Evolutionary conservation across 2,329 filamentous ascomycete species (phyloP), one percentile per base, ranked within the genome.

Genomic region (Tolypocladium sp.): DNA sequence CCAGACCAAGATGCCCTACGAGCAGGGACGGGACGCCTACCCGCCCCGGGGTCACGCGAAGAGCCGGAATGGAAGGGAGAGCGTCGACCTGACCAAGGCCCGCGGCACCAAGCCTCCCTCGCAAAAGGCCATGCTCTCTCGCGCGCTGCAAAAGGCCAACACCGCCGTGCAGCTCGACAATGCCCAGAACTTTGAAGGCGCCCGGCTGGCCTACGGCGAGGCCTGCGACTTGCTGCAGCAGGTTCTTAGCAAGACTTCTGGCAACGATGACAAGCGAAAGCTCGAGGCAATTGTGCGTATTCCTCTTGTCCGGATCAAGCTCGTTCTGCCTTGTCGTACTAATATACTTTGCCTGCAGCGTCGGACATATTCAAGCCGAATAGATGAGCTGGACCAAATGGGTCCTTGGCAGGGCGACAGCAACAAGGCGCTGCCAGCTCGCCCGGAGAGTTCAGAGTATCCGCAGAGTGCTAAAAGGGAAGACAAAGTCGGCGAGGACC

Each of bases 71-170:
- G 69, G 68, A 9, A 74, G 69, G 41, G 66, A 70, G 15, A 74
- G 72, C 58, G 62, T 60, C 40, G 73, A 76, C 25, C 54, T 62
- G 27, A 57, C 65, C 40, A 74, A 66, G 58, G 58, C 58, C 51
- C 68, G 69, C 12, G 59, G 62, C 20, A 46, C 61, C n/a, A 79
- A 79, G 62, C 75, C 75, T n/a, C 84, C 84, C 17, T 91, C 89
- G 1, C 89, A 97, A 71, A 97, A 97, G 77, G 90, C 88, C 13
- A 97, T 97, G 92, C 82, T 99, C 41, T 96, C 93, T n/a, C 90
- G 90, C 66, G 94, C 94, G 0, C 78, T 99, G 58, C 89, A 96
- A 70, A 96, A 97, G 75, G 94, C 94, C 56, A 97, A 99, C 69
- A 93, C 91, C 15, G 94, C 94, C 27, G 94, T 99, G 33, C 83